Evolutionary conservation across 345 rosid genomes (phyloP), one percentile per base, ranked within the genome.

Genomic region (Eucalyptus regnans): DNA sequence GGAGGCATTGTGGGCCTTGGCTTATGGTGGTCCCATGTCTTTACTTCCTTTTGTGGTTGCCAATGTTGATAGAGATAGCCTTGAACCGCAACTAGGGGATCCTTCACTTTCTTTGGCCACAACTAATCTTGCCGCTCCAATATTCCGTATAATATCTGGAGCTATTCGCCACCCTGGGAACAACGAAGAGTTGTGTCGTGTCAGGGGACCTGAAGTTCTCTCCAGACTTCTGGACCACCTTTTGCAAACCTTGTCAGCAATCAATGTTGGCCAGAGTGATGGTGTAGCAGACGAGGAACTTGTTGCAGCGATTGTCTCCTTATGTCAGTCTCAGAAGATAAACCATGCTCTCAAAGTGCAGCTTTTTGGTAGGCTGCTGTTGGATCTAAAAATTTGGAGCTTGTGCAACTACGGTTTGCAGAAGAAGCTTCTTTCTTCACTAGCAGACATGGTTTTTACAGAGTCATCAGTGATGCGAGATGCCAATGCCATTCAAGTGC

Each of bases 371-470:
- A 95, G 96, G 84, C 94, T 98, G 90, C 91, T 98, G 87, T 91
- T 98, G 92, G 99, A 98, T 94, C 93, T 98, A 91, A 95, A 94
- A 92, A 93, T 96, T 90, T 98, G 99, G 99, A 96, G 99, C 91
- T 92, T 96, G 90, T 98, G 99, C 94, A 95, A 94, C 94, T 98
- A 98, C 91, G 99, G 99, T 85, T 93, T 98, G 88, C 99, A 98
- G 91, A 98, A 98, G 93, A 98, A 98, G 91, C 95, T 98, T 90
- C 91, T 98, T 60, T 97, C 99, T 89, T 98, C 99, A 31, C 94
- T 98, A 85, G 99, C 99, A 86, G 99, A 98, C 94, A 97, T 96
- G 99, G 99, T 98, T 93, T 98, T 98, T 93, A 95, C 98, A n/a
- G 99, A 98, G 93, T 95, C 99, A 90, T 89, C 91, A 60, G 97